These are phyloP conservation scores for Tympanopsis confertula DNA, from an alignment of 2,329 filamentous ascomycete genomes.

Conservation along the genomic window DNA sequence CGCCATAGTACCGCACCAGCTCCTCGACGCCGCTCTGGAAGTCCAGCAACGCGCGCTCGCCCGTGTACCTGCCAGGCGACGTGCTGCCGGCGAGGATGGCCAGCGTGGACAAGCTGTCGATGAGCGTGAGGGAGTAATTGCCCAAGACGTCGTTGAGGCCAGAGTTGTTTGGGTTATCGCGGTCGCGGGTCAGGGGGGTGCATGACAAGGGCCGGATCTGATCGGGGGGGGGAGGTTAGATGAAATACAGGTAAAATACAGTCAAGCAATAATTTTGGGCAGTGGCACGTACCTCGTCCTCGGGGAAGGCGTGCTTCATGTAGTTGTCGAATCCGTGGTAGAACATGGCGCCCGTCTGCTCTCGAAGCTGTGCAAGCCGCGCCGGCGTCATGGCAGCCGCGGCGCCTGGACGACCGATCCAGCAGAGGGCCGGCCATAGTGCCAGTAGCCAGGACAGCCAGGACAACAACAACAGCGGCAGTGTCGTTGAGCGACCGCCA, in stretches of 20 bases:
- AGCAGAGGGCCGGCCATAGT: too few species aligned
- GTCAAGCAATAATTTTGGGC: neutral
- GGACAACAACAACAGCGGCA: too few species aligned
- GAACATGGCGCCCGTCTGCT: constrained; percentile 67
- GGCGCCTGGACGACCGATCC: too few species aligned
- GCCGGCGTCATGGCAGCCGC: constrained; percentile 39
- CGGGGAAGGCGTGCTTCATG: constrained; percentile 84
- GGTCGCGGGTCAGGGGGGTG: constrained; percentile 71
- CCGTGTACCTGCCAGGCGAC: constrained; percentile 35
- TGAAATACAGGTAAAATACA: too few species aligned
- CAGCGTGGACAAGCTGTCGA: constrained; percentile 88
- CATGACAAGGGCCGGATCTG: constrained; percentile 79
- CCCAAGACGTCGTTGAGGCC: constrained; percentile 91
- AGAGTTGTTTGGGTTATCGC: constrained; percentile 65
- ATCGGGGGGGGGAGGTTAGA: constrained; percentile 2
- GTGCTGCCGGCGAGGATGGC: constrained; percentile 78
- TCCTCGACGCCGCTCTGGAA: constrained; percentile 73
- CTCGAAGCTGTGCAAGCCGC: constrained; percentile 41
- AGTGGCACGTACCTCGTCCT: constrained; percentile 63
- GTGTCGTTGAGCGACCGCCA: too few species aligned
- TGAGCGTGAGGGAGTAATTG: constrained; percentile 90
- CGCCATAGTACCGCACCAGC: constrained; percentile 75
- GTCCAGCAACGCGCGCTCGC: constrained; percentile 50
- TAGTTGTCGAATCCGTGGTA: constrained; percentile 96
- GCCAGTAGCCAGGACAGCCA: too few species aligned